phyloP scores from a whole-genome alignment of 1,284 basidiomycete genomes.

The Pterula multifida region DNA sequence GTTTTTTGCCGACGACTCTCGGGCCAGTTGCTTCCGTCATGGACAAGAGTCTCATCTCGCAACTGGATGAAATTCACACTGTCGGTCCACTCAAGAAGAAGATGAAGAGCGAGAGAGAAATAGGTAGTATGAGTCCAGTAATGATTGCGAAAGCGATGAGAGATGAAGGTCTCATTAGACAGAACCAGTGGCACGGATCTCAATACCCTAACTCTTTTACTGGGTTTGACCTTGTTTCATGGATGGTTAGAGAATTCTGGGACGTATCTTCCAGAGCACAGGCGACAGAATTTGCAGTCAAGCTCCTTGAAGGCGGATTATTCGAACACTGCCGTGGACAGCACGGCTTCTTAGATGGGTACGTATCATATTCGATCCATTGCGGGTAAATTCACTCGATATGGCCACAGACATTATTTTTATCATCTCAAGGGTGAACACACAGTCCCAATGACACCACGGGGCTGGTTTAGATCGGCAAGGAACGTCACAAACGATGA shows the following conservation, averaged over 20 bases:
- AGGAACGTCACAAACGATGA: slow-evolving; percentile 21
- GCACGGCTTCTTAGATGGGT: slow-evolving; percentile 82
- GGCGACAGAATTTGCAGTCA: slow-evolving; percentile 68
- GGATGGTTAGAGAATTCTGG: slow-evolving; percentile 77
- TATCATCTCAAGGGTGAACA: slow-evolving; percentile 76
- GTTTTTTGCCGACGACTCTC: slow-evolving; percentile 72
- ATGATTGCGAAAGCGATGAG: slow-evolving; percentile 69
- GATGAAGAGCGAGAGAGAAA: slow-evolving; percentile 61
- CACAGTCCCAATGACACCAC: slow-evolving; percentile 53
- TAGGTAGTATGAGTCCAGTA: slow-evolving; percentile 46
- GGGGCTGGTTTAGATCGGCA: slow-evolving; percentile 52
- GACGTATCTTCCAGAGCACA: slow-evolving; percentile 74
- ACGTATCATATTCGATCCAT: slow-evolving; percentile 14
- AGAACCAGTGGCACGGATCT: slow-evolving; percentile 62
- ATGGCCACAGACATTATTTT: slow-evolving; percentile 59
- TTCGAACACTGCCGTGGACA: slow-evolving; percentile 72
- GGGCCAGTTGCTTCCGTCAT: slow-evolving; percentile 68
- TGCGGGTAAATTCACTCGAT: slow-evolving; percentile 7
- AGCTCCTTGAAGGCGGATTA: slow-evolving; percentile 65
- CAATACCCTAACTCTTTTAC: slow-evolving; percentile 73
- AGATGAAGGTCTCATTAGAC: slow-evolving; percentile 68
- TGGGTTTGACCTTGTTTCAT: slow-evolving; percentile 77
- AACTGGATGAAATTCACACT: slow-evolving; percentile 70
- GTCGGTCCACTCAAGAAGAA: slow-evolving; percentile 66
- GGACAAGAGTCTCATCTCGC: slow-evolving; percentile 66